Conservation (phyloP, 768 basidiomycete species). For the Phlebiopsis gigantea region DNA sequence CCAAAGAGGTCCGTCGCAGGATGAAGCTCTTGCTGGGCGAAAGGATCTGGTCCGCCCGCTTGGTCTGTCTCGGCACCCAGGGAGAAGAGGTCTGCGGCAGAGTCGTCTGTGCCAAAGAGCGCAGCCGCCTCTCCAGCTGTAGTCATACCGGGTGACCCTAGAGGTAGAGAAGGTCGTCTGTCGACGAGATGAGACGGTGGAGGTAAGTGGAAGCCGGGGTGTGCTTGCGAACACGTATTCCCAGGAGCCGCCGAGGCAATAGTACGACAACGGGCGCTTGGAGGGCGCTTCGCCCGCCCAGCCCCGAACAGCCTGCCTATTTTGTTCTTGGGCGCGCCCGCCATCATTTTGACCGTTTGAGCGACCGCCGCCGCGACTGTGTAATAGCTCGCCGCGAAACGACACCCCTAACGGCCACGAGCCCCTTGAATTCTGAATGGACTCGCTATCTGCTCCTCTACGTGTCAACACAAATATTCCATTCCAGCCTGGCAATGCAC, state of each 20-base stretch:
- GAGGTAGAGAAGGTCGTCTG: neutral
- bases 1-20: conserved; percentile 22
- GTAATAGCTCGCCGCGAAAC: neutral
- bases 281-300: neutral
- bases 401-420: too few relatives aligned
- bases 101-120: conserved; percentile 68
- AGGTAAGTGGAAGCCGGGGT: conserved; percentile 6
- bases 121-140: conserved; percentile 72
- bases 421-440: neutral
- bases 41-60: conserved; percentile 9
- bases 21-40: conserved; percentile 5
- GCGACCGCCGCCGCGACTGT: neutral
- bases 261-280: conserved; percentile 3
- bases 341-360: too few relatives aligned
- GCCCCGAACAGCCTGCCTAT: neutral
- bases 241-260: conserved; percentile 3
- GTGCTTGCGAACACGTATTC: conserved; percentile 14
- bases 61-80: conserved; percentile 12
- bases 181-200: conserved; percentile 1
- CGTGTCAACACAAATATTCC: neutral
- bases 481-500: neutral
- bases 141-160: conserved; percentile 3
- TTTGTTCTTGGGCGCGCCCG: neutral
- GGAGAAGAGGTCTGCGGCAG: conserved; percentile 37
- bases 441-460: neutral